Evolutionary conservation across 1,139 yeast species (phyloP).

Genomic region (Nadsonia starkeyi-henricii): DNA sequence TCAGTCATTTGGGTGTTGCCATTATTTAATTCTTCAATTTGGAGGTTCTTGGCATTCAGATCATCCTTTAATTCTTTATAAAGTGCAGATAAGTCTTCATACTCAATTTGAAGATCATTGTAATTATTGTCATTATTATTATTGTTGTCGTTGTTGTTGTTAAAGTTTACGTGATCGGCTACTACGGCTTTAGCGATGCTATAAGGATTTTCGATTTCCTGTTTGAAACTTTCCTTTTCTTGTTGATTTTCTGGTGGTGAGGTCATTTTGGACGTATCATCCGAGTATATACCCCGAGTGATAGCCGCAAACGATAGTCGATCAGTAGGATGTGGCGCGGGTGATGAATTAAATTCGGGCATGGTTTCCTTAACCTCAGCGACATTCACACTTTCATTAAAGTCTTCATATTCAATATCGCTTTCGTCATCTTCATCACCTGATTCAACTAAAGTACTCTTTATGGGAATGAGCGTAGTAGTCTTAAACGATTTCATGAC

Average conservation of each 20-base stretch:
- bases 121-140: neutral
- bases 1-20: constrained; percentile 21
- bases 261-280: too few species aligned
- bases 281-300: too few species aligned
- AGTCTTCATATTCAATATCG: constrained; percentile 1
- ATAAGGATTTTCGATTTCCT: too few species aligned
- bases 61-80: constrained; percentile 1
- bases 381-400: constrained; percentile 2
- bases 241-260: too few species aligned
- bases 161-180: neutral
- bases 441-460: constrained; percentile 20
- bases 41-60: constrained; percentile 18
- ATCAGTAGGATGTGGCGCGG: too few species aligned
- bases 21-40: constrained; percentile 17
- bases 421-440: constrained; percentile 13
- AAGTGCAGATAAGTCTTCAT: too few species aligned
- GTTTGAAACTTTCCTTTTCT: too few species aligned
- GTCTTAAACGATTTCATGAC: constrained; percentile 11
- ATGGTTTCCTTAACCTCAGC: neutral
- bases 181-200: too few species aligned
- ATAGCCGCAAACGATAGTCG: too few species aligned
- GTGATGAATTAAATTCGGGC: neutral
- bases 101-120: too few species aligned
- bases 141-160: constrained; percentile 2
- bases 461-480: constrained; percentile 19